A percentile compares a stretch with the other conserved stretches of the same genome.
Conservation (phyloP, 2,329 filamentous ascomycete species). For the Rugonectria rugulosa region DNA sequence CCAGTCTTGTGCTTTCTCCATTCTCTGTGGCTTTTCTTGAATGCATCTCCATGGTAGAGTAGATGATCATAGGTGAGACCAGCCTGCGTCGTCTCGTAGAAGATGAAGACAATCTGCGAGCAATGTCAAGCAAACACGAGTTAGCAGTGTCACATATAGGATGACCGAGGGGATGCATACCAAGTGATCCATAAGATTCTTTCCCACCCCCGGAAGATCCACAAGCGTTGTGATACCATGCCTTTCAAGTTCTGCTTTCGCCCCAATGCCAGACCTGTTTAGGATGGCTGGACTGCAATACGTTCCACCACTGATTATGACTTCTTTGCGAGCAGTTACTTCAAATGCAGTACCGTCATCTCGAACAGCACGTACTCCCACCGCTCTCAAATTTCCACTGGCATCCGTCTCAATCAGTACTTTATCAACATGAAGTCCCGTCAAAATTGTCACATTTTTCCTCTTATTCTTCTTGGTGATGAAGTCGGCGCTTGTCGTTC, state of each 20-base stretch:
- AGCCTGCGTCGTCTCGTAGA: conserved; percentile 63
- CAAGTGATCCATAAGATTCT: conserved; percentile 58
- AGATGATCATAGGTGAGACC: conserved; percentile 63
- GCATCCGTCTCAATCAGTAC: conserved; percentile 52
- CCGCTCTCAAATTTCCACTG: conserved; percentile 49
- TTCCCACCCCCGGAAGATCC: conserved; percentile 56
- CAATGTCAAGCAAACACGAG: not conserved
- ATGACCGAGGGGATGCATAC: not conserved
- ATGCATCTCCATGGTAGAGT: conserved; percentile 61
- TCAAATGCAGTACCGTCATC: conserved; percentile 50
- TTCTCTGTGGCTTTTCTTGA: conserved; percentile 57
- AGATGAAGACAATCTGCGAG: conserved; percentile 64
- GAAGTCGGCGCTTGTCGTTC: conserved; percentile 64
- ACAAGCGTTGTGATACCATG: conserved; percentile 51
- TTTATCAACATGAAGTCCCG: conserved; percentile 59
- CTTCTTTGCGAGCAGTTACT: conserved; percentile 47
- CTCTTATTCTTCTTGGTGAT: conserved; percentile 47
- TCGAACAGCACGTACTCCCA: conserved; percentile 50
- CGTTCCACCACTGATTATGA: conserved; percentile 54
- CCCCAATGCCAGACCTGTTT: conserved; percentile 60
- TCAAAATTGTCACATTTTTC: conserved; percentile 56
- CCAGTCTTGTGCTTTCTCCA: conserved; percentile 67
- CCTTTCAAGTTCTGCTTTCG: conserved; percentile 50
- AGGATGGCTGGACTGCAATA: conserved; percentile 61
- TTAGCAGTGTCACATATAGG: no score